phyloP scores from a whole-genome alignment of 208 protist species.

The Acanthamoeba triangularis region DNA sequence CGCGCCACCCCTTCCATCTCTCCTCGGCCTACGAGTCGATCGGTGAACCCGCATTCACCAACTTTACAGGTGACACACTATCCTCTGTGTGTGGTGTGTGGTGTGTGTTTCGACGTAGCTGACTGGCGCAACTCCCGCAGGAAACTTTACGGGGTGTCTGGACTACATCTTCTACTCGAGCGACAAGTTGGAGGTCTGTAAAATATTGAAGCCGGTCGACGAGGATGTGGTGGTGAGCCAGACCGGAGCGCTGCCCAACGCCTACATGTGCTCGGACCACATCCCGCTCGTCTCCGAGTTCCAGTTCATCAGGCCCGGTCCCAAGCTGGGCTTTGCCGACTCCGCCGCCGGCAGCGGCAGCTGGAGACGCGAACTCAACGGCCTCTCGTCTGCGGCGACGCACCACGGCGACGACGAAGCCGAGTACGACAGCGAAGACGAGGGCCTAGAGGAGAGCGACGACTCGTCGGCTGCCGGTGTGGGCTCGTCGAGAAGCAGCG shows the following conservation, averaged over 20 bases:
- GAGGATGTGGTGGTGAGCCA: conserved; percentile 42
- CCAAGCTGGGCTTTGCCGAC: not conserved
- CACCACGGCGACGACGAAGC: not conserved
- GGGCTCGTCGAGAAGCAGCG: not conserved
- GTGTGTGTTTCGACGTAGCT: too few species aligned
- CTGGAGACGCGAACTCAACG: not conserved
- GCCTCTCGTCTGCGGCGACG: not conserved
- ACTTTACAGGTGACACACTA: conserved; percentile 10
- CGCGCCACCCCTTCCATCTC: conserved; percentile 3
- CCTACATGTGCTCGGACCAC: conserved; percentile 71
- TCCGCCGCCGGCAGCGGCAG: not conserved
- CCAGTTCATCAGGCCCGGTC: conserved; percentile 6
- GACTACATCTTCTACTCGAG: conserved; percentile 70
- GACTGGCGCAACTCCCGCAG: too few species aligned
- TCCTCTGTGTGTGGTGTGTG: not conserved
- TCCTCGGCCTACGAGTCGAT: conserved; percentile 34
- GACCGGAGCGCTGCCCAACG: conserved; percentile 56
- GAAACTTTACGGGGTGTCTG: conserved; percentile 53
- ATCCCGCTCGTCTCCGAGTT: conserved; percentile 69
- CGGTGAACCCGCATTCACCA: conserved; percentile 54
- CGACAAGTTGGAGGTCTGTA: conserved; percentile 60
- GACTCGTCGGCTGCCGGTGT: not conserved
- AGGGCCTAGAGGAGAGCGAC: not conserved
- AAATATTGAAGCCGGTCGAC: conserved; percentile 52
- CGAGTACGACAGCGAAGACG: conserved; percentile 21